These are phyloP conservation scores for Sutorius australiensis DNA, from an alignment of 768 basidiomycete species.

Conservation along the genomic window DNA sequence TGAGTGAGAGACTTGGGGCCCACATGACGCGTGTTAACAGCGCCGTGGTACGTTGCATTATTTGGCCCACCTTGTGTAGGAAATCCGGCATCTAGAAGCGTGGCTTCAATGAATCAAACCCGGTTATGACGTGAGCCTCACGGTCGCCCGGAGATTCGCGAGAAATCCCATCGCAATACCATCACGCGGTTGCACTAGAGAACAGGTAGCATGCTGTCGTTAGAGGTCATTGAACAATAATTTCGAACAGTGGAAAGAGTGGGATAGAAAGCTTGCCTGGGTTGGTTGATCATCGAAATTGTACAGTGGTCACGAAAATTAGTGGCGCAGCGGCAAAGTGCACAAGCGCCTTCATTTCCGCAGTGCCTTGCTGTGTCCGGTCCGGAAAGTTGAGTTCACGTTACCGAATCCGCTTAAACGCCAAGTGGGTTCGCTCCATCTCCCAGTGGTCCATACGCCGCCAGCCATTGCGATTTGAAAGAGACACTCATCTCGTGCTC, in stretches of 20 bases:
- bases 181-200: neutral
- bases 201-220: neutral
- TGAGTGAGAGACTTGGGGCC: neutral
- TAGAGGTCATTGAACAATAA: neutral
- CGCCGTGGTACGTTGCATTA: neutral
- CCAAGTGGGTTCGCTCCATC: neutral
- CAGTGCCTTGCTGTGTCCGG: neutral
- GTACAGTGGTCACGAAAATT: too few species aligned
- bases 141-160: neutral
- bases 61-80: neutral
- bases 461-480: neutral
- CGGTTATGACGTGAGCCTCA: neutral
- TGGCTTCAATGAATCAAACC: conserved; percentile 4
- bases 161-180: neutral
- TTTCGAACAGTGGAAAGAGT: neutral
- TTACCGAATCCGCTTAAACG: neutral
- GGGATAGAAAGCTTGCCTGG: neutral
- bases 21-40: conserved; percentile 9
- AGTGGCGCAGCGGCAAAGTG: neutral
- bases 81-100: conserved; percentile 1
- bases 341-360: neutral
- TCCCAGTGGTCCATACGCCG: neutral
- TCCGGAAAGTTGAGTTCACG: neutral
- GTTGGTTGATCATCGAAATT: neutral
- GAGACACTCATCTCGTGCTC: neutral